Evolutionary conservation across 768 basidiomycete species (phyloP), one percentile per base, ranked within the genome.

Genomic region (Leucocoprinus leucothites): DNA sequence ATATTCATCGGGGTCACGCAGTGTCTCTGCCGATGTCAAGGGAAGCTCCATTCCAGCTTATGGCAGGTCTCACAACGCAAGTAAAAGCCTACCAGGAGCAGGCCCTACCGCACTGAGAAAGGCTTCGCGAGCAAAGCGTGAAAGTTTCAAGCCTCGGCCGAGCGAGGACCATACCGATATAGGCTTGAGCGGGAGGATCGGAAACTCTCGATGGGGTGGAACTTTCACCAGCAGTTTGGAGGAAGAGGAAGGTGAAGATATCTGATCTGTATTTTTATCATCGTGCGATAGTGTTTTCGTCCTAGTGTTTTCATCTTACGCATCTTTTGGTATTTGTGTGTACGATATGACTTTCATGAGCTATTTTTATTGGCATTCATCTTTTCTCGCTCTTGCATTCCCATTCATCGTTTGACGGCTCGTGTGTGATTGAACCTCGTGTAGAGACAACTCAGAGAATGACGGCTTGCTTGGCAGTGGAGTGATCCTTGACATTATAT

Each of bases 131-230:
- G 80, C 81, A 38, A 70, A 78, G 57, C 76, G 86, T 59, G 90
- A 93, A 72, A 93, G 90, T 68, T 94, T 93, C 69, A 89, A 82
- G 65, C 91, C 91, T 9, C 76, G 91, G 34, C 82, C 89, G 41
- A 92, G 90, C 61, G 69, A 84, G 18, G 90, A 91, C 60, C 74
- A 60, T 44, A 24, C 65, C 47, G 73, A 74, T 53, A 57, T 64
- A 36, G 64, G 63, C 18, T 55, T 59, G 44, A 60, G 67, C 57
- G 60, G 64, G 34, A 68, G 65, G 25, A 63, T 62, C 26, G 66
- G 65, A 45, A 63, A 63, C 26, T 58, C 58, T 26, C 65, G 67
- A 48, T 67, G 67, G 62, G 60, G 68, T 52, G 67, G 59, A 19
- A 73, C 71, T 53, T 69, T 67, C 63, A 69, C 71, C 14, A 70